Conservation (phyloP, 768 basidiomycete genomes). For the Mycena galericulata region DNA sequence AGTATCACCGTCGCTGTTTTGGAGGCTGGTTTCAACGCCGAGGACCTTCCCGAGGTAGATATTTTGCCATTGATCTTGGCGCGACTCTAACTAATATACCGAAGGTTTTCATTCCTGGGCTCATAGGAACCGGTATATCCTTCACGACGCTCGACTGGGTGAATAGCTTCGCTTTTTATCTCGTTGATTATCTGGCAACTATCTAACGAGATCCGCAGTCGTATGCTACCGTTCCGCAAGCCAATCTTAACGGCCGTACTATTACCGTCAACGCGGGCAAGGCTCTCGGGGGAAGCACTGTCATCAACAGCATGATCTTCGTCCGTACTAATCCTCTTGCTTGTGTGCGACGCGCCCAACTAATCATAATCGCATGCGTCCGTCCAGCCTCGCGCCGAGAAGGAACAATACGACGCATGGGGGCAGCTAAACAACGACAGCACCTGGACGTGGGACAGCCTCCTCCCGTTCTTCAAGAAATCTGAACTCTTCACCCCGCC, state of each 20-base stretch:
- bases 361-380: not conserved
- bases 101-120: conserved; percentile 47
- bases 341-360: not conserved
- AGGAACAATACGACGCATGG: conserved; percentile 51
- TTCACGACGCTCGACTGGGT: conserved; percentile 61
- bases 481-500: conserved; percentile 71
- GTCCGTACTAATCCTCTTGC: conserved; percentile 31
- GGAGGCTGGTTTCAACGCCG: conserved; percentile 54
- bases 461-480: conserved; percentile 60
- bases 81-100: not conserved
- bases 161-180: too few relatives aligned
- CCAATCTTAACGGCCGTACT: conserved; percentile 51
- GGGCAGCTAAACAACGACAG: conserved; percentile 43
- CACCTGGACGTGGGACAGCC: conserved; percentile 53
- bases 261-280: conserved; percentile 54
- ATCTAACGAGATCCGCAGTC: conserved; percentile 33
- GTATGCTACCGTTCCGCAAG: conserved; percentile 59
- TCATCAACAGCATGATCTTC: conserved; percentile 63
- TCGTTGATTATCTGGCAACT: not conserved
- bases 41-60: conserved; percentile 49
- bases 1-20: conserved; percentile 46
- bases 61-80: conserved; percentile 7
- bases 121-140: conserved; percentile 44
- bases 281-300: conserved; percentile 70
- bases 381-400: conserved; percentile 45